Percentiles rank a stretch among this genome's conserved stretches.
Evolutionary conservation across 1,284 basidiomycete genomes (phyloP).

Genomic region (Tilletia horrida): DNA sequence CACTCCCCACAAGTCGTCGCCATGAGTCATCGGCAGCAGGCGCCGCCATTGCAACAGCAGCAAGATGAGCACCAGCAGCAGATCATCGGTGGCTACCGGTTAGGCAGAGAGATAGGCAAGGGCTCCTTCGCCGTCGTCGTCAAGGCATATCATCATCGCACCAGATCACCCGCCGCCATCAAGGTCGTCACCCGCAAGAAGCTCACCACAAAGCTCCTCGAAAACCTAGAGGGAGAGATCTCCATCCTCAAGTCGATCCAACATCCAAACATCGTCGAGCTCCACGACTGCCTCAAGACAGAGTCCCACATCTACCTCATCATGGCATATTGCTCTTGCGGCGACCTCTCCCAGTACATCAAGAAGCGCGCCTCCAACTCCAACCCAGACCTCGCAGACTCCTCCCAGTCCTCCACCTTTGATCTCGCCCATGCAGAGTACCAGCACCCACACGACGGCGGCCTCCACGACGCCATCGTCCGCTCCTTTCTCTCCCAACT

Average conservation of each 20-base stretch:
- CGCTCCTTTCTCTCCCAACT: constrained; percentile 89
- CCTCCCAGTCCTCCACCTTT: constrained; percentile 14
- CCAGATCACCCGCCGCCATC: constrained; percentile 68
- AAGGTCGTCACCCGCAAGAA: constrained; percentile 89
- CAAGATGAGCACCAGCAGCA: background rate
- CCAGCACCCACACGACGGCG: constrained; percentile 83
- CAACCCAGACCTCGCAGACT: constrained; percentile 18
- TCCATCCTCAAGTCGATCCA: constrained; percentile 90
- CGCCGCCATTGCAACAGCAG: background rate
- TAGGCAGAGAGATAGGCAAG: constrained; percentile 62
- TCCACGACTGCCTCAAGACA: constrained; percentile 89
- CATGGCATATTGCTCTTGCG: constrained; percentile 94
- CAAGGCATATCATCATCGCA: constrained; percentile 66
- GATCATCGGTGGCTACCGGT: constrained; percentile 58
- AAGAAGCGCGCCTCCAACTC: constrained; percentile 55
- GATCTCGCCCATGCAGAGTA: constrained; percentile 57
- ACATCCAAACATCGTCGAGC: constrained; percentile 86
- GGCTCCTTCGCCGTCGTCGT: constrained; percentile 96
- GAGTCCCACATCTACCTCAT: constrained; percentile 93
- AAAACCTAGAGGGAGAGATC: constrained; percentile 96
- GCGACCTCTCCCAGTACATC: constrained; percentile 93
- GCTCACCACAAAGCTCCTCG: constrained; percentile 85
- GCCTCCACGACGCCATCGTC: constrained; percentile 84
- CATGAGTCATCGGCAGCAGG: background rate
- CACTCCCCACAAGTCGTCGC: too few relatives aligned